phyloP scores from a whole-genome alignment of 805 yeast genomes.

The Saccharomycopsis selenospora region DNA sequence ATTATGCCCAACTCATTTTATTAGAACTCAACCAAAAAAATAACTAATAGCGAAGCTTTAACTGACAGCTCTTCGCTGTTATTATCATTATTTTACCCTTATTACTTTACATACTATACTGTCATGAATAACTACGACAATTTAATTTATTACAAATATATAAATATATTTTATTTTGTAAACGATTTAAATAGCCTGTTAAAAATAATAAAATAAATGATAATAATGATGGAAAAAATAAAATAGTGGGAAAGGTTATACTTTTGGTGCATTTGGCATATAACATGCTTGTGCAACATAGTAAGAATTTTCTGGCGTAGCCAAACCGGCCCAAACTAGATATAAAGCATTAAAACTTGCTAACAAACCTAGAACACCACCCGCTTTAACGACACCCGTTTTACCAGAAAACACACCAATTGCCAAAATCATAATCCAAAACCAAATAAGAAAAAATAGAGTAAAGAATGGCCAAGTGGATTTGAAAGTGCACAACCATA shows the following conservation, averaged over 20 bases:
- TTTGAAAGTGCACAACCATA: conserved; percentile 48
- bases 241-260: background rate
- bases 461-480: conserved; percentile 59
- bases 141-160: no score
- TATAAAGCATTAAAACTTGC: conserved; percentile 52
- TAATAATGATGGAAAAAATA: no score
- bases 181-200: no score
- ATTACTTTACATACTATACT: no score
- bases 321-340: conserved; percentile 53
- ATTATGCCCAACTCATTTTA: conserved; percentile 82
- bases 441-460: conserved; percentile 44
- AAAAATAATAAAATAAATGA: no score
- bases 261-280: conserved; percentile 19
- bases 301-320: conserved; percentile 54
- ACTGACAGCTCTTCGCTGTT: background rate
- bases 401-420: conserved; percentile 43
- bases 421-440: conserved; percentile 50
- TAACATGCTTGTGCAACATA: conserved; percentile 25
- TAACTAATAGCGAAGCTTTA: background rate
- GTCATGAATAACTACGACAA: no score
- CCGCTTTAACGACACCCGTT: conserved; percentile 38
- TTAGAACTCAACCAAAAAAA: conserved; percentile 37
- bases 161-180: no score
- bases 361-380: conserved; percentile 48
- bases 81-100: no score